Evolutionary conservation across 1,284 basidiomycete genomes (phyloP).

Genomic region (Cryptococcus maquisensis): DNA sequence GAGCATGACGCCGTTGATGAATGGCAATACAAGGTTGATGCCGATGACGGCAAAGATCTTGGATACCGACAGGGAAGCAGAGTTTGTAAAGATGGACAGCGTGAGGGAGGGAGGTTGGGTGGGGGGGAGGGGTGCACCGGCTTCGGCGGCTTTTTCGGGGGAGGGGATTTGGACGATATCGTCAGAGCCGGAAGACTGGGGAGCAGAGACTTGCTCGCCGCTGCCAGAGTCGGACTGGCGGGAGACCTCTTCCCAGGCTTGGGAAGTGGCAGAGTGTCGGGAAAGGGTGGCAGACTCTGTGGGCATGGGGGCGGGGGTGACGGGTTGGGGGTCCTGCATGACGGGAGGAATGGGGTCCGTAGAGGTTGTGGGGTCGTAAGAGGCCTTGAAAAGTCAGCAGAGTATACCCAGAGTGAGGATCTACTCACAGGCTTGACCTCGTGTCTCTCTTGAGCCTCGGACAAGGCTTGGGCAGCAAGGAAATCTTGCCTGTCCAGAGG

Average conservation of each 20-base stretch:
- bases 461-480: conserved; percentile 32
- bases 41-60: conserved; percentile 76
- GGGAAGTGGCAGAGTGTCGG: conserved; percentile 30
- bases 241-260: conserved; percentile 43
- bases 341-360: conserved; percentile 33
- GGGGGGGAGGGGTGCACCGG: conserved; percentile 12
- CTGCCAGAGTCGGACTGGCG: conserved; percentile 16
- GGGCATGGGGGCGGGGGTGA: conserved; percentile 12
- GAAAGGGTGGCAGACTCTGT: conserved; percentile 32
- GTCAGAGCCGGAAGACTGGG: conserved; percentile 13
- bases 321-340: conserved; percentile 20
- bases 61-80: conserved; percentile 68
- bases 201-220: conserved; percentile 29
- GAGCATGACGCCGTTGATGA: conserved; percentile 96
- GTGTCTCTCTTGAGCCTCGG: conserved; percentile 26
- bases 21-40: conserved; percentile 89
- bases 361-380: conserved; percentile 35
- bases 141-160: not conserved
- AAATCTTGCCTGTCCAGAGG: too few relatives aligned
- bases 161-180: conserved; percentile 14
- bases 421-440: conserved; percentile 17
- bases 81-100: conserved; percentile 73
- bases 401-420: not conserved
- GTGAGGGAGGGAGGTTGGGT: conserved; percentile 56
- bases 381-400: conserved; percentile 10